Base-by-base conservation (phyloP, 1,139 yeast genomes). In the Candida neerlandica region DNA sequence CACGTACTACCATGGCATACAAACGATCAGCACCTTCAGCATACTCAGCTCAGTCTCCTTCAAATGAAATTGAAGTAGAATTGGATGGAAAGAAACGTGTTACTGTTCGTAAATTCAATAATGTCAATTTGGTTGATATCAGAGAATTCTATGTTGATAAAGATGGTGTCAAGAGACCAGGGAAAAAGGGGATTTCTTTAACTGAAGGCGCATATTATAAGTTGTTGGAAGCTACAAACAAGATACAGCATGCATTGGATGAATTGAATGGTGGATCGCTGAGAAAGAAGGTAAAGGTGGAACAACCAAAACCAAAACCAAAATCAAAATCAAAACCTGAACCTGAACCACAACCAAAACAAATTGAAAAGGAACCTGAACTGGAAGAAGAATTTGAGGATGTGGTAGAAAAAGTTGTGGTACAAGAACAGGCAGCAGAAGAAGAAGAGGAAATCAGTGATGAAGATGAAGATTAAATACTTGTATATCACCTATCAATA, bases 131-230 rank as follows among this genome's bases (percentile, higher is more conserved):
- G 56, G 81, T 91, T 12, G 96, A 90, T 59, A 88, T 90, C 49
- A 78, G 97, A 50, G 96, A 91, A 64, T 89, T 75, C 69, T 90
- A 88, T 67, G 67, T 77, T 50, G 90, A 85, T 58, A 78, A 81
- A 46, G 77, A 75, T 2, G 75, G 81, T 10, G 85, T 81, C 52
- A 73, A 81, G 68, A 75, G 73, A 55, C 97, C 97, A 0, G 96
- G 96, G 0, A 85, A 84, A 61, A 90, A 90, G 73, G 96, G 97
- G 0, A 88, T 90, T 26, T 82, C 96, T 1, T 68, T 90, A 50
- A 85, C 91, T 0, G 84, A 79, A 56, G 95, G 84, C 18, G 77
- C 79, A 33, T 90, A 95, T 88, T 71, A 69, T 43, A 75, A 71
- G 48, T 67, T 90, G 41, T 57, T 84, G 47, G 80, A 74, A 33